These are phyloP conservation scores for Chaetothyriales sp. DNA, from an alignment of 2,329 filamentous ascomycete species.

Conservation along the genomic window DNA sequence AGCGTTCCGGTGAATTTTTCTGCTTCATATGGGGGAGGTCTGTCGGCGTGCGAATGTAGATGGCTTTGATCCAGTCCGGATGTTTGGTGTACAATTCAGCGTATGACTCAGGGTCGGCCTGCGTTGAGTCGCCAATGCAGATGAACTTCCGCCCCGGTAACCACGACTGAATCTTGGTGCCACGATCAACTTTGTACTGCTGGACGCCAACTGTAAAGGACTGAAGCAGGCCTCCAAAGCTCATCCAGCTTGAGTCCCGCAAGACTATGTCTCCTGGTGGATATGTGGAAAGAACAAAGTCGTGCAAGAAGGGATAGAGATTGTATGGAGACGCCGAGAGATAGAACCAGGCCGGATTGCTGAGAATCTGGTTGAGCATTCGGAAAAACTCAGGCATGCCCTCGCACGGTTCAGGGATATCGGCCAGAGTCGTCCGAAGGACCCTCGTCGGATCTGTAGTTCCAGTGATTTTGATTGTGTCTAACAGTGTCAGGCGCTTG, in stretches of 20 bases:
- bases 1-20: conserved; percentile 59
- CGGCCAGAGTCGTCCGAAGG: conserved; percentile 67
- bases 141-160: conserved; percentile 67
- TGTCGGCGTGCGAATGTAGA: conserved; percentile 71
- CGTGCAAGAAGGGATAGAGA: conserved; percentile 69
- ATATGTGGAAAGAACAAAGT: conserved; percentile 57
- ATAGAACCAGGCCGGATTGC: conserved; percentile 71
- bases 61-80: conserved; percentile 63
- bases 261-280: conserved; percentile 68
- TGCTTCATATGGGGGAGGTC: conserved; percentile 60
- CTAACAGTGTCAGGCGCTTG: neutral
- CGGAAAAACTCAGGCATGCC: conserved; percentile 79
- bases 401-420: conserved; percentile 51
- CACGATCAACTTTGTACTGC: conserved; percentile 64
- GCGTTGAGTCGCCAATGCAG: conserved; percentile 78
- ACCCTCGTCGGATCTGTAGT: conserved; percentile 70
- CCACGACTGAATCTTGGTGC: conserved; percentile 63
- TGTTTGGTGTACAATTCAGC: conserved; percentile 56
- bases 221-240: conserved; percentile 60
- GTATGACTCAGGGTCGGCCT: conserved; percentile 81
- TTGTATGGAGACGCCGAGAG: conserved; percentile 90
- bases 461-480: conserved; percentile 20
- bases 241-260: conserved; percentile 75
- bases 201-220: conserved; percentile 68
- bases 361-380: conserved; percentile 41